Evolutionary conservation across 2,329 filamentous ascomycete genomes (phyloP).

Genomic region (Byssothecium circinans): DNA sequence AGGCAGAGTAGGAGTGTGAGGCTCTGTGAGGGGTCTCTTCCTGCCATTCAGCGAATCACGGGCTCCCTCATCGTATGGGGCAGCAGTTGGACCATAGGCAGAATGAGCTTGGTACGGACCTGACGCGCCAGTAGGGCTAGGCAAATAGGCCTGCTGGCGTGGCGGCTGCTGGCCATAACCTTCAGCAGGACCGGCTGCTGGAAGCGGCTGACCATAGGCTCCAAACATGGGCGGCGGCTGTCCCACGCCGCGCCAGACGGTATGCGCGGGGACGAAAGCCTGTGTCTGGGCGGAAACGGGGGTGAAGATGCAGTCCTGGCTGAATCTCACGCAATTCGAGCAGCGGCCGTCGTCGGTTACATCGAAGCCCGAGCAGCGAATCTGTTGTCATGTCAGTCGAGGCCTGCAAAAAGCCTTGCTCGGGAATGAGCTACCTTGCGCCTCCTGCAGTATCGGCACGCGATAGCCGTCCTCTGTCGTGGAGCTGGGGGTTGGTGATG

Average conservation of each 20-base stretch:
- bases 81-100: slow-evolving; percentile 34
- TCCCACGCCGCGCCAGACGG: slow-evolving; percentile 57
- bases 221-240: slow-evolving; percentile 54
- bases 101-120: slow-evolving; percentile 46
- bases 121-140: slow-evolving; percentile 45
- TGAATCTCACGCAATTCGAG: slow-evolving; percentile 72
- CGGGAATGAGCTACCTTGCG: slow-evolving; percentile 53
- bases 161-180: slow-evolving; percentile 41
- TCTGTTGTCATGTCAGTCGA: slow-evolving; percentile 52
- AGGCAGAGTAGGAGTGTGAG: slow-evolving; percentile 54
- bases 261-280: slow-evolving; percentile 73
- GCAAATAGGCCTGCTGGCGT: slow-evolving; percentile 46
- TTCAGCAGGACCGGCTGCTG: slow-evolving; percentile 40
- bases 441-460: slow-evolving; percentile 62
- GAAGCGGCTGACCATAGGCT: slow-evolving; percentile 55
- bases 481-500: slow-evolving; percentile 54
- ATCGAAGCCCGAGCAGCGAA: slow-evolving; percentile 75
- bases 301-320: slow-evolving; percentile 76
- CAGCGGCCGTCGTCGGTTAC: slow-evolving; percentile 71
- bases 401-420: not conserved
- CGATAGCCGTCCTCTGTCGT: slow-evolving; percentile 62
- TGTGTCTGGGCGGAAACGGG: slow-evolving; percentile 74
- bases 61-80: slow-evolving; percentile 42
- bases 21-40: slow-evolving; percentile 53
- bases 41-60: slow-evolving; percentile 45